Evolutionary conservation across 2,329 filamentous ascomycete species (phyloP).

Genomic region (Xylaria sp.): DNA sequence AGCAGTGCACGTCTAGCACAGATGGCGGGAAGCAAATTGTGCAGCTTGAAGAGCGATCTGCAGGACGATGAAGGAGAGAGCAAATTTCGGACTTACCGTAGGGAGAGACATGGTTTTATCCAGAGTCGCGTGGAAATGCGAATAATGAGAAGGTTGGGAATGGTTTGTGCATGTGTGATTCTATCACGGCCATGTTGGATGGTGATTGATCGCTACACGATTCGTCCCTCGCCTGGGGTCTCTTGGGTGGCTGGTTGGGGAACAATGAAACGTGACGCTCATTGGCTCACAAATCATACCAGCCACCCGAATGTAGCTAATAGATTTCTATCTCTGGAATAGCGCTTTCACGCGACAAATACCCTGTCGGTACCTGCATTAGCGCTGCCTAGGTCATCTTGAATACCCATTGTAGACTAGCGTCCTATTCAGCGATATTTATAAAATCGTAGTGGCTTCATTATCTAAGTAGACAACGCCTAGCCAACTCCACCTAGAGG

Average conservation of each 20-base stretch:
- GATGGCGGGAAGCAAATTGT: conserved; percentile 19
- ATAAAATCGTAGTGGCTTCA: too few species aligned
- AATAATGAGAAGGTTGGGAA: conserved; percentile 39
- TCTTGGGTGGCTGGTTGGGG: conserved; percentile 34
- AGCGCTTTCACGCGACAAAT: conserved; percentile 4
- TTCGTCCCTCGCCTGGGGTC: too few species aligned
- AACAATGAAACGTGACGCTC: background rate
- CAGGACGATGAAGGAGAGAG: conserved; percentile 20
- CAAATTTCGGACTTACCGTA: conserved; percentile 9
- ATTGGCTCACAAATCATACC: conserved; percentile 27
- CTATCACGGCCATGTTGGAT: background rate
- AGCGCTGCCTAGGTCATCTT: background rate
- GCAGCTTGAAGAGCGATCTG: conserved; percentile 34
- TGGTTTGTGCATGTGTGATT: background rate
- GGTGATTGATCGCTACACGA: conserved; percentile 1
- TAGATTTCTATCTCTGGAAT: conserved; percentile 2
- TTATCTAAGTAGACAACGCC: too few species aligned
- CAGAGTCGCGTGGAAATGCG: conserved; percentile 57
- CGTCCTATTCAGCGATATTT: background rate
- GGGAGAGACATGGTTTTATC: conserved; percentile 34
- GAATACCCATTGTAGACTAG: conserved; percentile 9
- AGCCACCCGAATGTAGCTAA: conserved; percentile 24
- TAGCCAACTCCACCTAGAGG: too few species aligned
- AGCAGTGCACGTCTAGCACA: background rate
- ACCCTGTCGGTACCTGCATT: conserved; percentile 31